Evolutionary conservation across 2,329 filamentous ascomycete genomes (phyloP), one percentile per base, ranked within the genome.

Genomic region (Epichloe sp.): DNA sequence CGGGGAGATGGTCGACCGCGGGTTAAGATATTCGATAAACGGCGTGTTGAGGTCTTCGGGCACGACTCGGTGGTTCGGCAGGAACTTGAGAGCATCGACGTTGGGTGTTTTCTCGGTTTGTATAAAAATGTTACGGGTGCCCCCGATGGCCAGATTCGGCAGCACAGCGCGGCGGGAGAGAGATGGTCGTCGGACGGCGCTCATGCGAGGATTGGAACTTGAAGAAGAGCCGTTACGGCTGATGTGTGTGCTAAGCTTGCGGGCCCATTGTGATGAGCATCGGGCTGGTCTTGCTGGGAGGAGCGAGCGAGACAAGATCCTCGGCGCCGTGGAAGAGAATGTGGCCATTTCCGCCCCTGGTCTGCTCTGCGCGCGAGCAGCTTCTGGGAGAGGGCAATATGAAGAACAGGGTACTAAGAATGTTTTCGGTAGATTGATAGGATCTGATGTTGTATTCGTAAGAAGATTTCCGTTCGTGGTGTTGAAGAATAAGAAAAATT

Each of bases 101-200:
- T 98, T 98, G 26, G 93, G 93, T 1, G 93, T 98, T 57, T 78
- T 80, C 65, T 97, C 91, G 5, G 91, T 97, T 71, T 98, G 93
- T 63, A 98, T 98, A 74, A 97, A 98, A 68, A 98, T 95, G 23
- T 82, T 89, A 57, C 91, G 83, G 53, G 65, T 66, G 47, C 71
- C 70, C 50, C 50, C 44, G 56, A 48, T 50, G 54, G 21, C 48
- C 50, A 49, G 44, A 51, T 44, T 52, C 54, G 41, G 53, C 49
- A 26, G 31, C 14, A 31, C 31, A 15, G 12, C 52, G 55, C 46
- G 61, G 58, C 17, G 44, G 8, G 43, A 5, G 35, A 52, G 17
- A 4, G 31, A 34, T 23, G 47, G 54, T 44, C 26, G 58, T 31
- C 19, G 50, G 55, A 23, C 60, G 52, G n/a, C 12, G 46, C 38